These are phyloP conservation scores for Pyrus communis DNA, from an alignment of 306 rosid genomes.

Conservation along the genomic window DNA sequence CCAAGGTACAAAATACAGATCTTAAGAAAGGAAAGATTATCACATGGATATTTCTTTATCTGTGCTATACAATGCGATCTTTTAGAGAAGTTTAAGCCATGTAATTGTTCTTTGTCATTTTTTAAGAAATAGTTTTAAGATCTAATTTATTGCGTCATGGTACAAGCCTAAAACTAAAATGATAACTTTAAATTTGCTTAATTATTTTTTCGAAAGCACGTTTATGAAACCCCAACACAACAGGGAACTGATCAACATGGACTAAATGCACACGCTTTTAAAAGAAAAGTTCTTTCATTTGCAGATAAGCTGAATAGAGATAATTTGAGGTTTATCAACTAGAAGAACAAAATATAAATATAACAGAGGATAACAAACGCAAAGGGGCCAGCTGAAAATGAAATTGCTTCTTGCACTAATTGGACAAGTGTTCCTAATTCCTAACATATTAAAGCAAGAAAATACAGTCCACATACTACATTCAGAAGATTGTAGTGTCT, in stretches of 20 bases:
- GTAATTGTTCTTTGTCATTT: neutral
- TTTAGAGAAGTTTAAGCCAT: neutral
- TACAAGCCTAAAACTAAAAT: neutral
- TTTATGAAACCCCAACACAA: neutral
- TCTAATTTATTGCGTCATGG: neutral
- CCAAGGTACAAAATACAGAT: neutral
- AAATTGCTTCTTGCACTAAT: constrained; percentile 8
- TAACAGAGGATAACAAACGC: neutral
- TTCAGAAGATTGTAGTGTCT: constrained; percentile 86
- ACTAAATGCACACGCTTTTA: neutral
- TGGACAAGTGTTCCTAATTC: constrained; percentile 16
- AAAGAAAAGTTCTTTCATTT: neutral
- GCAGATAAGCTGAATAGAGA: neutral
- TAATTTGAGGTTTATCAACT: neutral
- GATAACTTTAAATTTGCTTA: neutral
- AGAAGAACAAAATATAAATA: neutral
- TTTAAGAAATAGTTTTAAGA: neutral
- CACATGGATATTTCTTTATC: neutral
- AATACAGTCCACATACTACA: constrained; percentile 50
- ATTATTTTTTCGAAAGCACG: neutral
- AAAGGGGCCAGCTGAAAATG: neutral
- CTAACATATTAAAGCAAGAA: constrained; percentile 23
- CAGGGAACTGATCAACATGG: neutral
- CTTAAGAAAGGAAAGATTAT: neutral
- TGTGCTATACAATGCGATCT: neutral